Conservation (phyloP, 2,329 filamentous ascomycete genomes). For the Endoconidiophora laricicola region DNA sequence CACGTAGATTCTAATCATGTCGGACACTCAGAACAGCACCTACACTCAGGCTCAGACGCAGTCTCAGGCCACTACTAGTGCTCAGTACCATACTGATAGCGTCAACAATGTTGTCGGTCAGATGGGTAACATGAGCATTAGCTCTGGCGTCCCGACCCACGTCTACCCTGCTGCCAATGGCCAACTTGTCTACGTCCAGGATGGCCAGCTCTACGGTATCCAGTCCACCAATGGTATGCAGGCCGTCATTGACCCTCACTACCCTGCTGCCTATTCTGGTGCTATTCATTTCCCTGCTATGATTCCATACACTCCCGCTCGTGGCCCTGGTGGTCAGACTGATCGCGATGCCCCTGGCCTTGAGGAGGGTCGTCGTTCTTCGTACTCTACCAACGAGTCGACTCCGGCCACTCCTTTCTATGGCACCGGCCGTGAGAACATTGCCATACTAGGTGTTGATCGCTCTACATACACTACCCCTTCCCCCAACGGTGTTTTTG, state of each 20-base stretch:
- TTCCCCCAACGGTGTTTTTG: slow-evolving; percentile 38
- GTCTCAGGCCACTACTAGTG: not conserved
- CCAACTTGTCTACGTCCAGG: slow-evolving; percentile 18
- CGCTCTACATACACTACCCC: slow-evolving; percentile 50
- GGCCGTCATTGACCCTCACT: slow-evolving; percentile 1
- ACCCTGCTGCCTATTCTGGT: slow-evolving; percentile 2
- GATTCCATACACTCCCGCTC: slow-evolving; percentile 37
- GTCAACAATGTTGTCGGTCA: slow-evolving; percentile 10
- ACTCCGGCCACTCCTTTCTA: slow-evolving; percentile 50
- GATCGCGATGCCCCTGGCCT: slow-evolving; percentile 39
- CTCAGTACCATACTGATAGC: slow-evolving; percentile 5
- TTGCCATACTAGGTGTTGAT: slow-evolving; percentile 35
- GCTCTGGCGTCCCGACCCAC: slow-evolving; percentile 12
- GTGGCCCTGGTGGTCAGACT: slow-evolving; percentile 30
- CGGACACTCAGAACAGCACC: not conserved
- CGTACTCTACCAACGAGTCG: slow-evolving; percentile 52
- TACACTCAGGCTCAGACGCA: not conserved
- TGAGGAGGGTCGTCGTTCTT: slow-evolving; percentile 45
- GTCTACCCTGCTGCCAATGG: slow-evolving; percentile 7
- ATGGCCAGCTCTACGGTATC: slow-evolving; percentile 24
- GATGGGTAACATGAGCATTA: slow-evolving; percentile 21
- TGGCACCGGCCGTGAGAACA: slow-evolving; percentile 39
- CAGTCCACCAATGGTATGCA: slow-evolving; percentile 8
- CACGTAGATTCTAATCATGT: not conserved
- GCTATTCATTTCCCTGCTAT: slow-evolving; percentile 23